Conservation (phyloP, 169 alveolate genomes). For the Perkinsus chesapeaki region DNA sequence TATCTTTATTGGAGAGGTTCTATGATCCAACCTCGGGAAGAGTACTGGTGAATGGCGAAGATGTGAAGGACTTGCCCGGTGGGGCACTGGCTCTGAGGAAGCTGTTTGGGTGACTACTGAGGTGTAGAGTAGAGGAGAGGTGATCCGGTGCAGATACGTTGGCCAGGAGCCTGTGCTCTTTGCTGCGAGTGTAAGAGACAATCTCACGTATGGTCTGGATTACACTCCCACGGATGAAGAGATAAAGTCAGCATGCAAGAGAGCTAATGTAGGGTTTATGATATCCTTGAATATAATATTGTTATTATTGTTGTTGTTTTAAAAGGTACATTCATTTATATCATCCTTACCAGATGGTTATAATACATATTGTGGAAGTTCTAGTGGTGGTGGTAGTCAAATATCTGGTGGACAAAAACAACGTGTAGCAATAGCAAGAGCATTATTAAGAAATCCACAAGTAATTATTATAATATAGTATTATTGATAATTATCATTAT, state of each 20-base stretch:
- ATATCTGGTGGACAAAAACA: constrained; percentile 82
- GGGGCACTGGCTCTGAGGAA: not conserved
- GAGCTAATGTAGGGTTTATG: not conserved
- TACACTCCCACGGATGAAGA: not conserved
- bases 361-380: not conserved
- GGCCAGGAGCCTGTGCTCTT: constrained; percentile 85
- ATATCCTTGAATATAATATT: not conserved
- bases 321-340: not conserved
- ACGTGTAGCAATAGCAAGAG: constrained; percentile 79
- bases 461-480: no score
- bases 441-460: constrained; percentile 61
- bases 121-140: no score
- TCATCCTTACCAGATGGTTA: not conserved
- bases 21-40: constrained; percentile 66
- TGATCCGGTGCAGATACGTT: constrained; percentile 27
- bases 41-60: constrained; percentile 44
- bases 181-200: constrained; percentile 80
- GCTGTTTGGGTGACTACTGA: not conserved
- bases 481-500: not conserved
- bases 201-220: constrained; percentile 70
- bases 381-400: not conserved
- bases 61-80: constrained; percentile 5
- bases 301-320: not conserved
- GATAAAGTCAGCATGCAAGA: not conserved
- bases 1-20: constrained; percentile 69